These are phyloP conservation scores for Cyclotella sp. DNA, from an alignment of 108 stramenopile genomes.

Conservation along the genomic window DNA sequence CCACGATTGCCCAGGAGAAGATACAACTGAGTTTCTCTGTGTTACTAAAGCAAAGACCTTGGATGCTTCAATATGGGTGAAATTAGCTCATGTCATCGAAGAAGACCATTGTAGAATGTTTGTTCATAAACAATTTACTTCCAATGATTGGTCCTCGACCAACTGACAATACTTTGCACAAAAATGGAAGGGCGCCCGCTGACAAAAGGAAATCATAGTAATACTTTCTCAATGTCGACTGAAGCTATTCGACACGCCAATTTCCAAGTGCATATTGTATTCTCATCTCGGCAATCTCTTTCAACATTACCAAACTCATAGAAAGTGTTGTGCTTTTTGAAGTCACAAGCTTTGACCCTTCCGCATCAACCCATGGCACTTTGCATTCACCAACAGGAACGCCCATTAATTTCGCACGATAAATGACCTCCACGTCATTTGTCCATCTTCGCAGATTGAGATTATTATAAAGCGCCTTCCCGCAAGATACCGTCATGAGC, in stretches of 20 bases:
- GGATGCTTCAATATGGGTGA: slow-evolving; percentile 26
- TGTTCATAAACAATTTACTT: slow-evolving; percentile 32
- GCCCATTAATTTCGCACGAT: slow-evolving; percentile 54
- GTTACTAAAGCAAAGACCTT: slow-evolving; percentile 23
- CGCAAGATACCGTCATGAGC: slow-evolving; percentile 65
- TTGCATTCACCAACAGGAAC: slow-evolving; percentile 56
- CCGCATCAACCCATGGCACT: slow-evolving; percentile 77
- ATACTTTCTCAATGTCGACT: neutral
- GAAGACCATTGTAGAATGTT: slow-evolving; percentile 34
- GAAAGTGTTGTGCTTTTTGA: slow-evolving; percentile 47
- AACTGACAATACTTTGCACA: slow-evolving; percentile 16
- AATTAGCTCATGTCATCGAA: slow-evolving; percentile 33
- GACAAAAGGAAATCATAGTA: neutral
- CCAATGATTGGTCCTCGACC: slow-evolving; percentile 43
- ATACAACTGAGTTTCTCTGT: slow-evolving; percentile 27
- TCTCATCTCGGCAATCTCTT: slow-evolving; percentile 65
- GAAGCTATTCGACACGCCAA: slow-evolving; percentile 20
- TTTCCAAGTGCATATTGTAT: slow-evolving; percentile 54
- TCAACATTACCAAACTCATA: slow-evolving; percentile 69
- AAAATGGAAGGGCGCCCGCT: neutral
- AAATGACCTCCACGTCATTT: slow-evolving; percentile 85
- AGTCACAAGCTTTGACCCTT: slow-evolving; percentile 76
- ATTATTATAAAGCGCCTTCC: slow-evolving; percentile 53
- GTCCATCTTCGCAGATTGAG: slow-evolving; percentile 75
- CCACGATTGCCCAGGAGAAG: slow-evolving; percentile 9